phyloP scores from a whole-genome alignment of 2,329 filamentous ascomycete species.

The Exserohilum turcica region DNA sequence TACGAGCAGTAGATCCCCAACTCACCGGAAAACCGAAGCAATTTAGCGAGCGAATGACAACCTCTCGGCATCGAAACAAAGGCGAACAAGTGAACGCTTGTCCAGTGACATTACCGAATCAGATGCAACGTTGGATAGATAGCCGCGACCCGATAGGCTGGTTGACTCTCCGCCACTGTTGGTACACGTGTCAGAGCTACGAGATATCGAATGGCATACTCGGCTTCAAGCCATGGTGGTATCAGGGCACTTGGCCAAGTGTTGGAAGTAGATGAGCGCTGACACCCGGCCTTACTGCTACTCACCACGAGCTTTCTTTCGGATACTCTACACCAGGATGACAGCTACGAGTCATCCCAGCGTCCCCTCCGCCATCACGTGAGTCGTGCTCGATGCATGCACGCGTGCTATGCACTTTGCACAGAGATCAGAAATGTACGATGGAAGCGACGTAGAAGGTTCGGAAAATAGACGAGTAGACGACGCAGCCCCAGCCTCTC shows the following conservation, averaged over 20 bases:
- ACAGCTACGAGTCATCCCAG: background rate
- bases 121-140: conserved; percentile 7
- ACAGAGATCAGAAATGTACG: conserved; percentile 8
- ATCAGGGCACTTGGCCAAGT: conserved; percentile 18
- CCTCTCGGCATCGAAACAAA: conserved; percentile 13
- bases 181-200: conserved; percentile 25
- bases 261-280: conserved; percentile 6
- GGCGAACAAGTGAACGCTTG: conserved; percentile 9
- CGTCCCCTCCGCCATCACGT: background rate
- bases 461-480: conserved; percentile 13
- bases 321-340: background rate
- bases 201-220: conserved; percentile 14
- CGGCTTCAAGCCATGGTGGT: conserved; percentile 15
- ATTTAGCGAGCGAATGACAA: conserved; percentile 20
- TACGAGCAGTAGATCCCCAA: conserved; percentile 18
- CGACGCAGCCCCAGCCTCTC: conserved; percentile 12
- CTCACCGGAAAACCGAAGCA: conserved; percentile 8
- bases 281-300: background rate
- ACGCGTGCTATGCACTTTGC: background rate
- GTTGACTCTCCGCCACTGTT: conserved; percentile 13
- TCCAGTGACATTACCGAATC: conserved; percentile 19
- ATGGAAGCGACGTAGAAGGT: conserved; percentile 7
- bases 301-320: background rate
- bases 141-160: conserved; percentile 21
- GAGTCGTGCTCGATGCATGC: conserved; percentile 6